Conservation (phyloP, 768 basidiomycete species). For the Daedaleopsis sinensis region DNA sequence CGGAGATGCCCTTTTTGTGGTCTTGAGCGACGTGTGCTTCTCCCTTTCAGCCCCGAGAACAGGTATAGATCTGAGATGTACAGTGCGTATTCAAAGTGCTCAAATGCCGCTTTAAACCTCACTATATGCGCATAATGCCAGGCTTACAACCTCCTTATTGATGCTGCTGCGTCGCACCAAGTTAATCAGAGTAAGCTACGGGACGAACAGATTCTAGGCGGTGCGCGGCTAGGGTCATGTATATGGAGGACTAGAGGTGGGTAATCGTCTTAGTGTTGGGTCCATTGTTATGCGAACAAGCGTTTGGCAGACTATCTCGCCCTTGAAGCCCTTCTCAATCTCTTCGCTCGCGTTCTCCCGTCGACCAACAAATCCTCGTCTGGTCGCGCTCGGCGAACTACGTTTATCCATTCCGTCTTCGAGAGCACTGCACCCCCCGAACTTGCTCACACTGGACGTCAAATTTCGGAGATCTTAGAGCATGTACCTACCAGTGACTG, state of each 20-base stretch:
- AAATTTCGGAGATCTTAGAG: conserved; percentile 46
- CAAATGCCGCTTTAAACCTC: not conserved
- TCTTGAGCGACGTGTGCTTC: conserved; percentile 44
- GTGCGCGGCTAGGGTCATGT: conserved; percentile 44
- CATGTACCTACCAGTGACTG: conserved; percentile 48
- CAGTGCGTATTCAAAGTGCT: conserved; percentile 16
- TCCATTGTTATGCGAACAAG: not conserved
- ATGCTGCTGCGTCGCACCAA: conserved; percentile 43
- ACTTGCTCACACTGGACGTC: conserved; percentile 38
- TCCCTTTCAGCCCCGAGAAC: conserved; percentile 26
- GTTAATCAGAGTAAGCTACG: conserved; percentile 52
- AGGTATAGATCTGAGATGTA: conserved; percentile 33
- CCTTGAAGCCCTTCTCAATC: conserved; percentile 56
- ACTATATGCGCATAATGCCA: conserved; percentile 28
- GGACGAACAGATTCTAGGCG: conserved; percentile 46
- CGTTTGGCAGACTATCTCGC: conserved; percentile 51
- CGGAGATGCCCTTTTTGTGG: conserved; percentile 33
- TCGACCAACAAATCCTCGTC: conserved; percentile 40
- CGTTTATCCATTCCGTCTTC: conserved; percentile 58
- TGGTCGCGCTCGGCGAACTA: conserved; percentile 39
- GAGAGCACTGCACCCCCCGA: conserved; percentile 33
- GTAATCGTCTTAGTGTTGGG: conserved; percentile 1
- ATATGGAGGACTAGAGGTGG: conserved; percentile 53
- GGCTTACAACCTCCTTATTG: conserved; percentile 58
- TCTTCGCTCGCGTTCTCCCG: conserved; percentile 61